phyloP scores from a whole-genome alignment of 1,284 basidiomycete genomes.

The Laetiporus sulphureus region DNA sequence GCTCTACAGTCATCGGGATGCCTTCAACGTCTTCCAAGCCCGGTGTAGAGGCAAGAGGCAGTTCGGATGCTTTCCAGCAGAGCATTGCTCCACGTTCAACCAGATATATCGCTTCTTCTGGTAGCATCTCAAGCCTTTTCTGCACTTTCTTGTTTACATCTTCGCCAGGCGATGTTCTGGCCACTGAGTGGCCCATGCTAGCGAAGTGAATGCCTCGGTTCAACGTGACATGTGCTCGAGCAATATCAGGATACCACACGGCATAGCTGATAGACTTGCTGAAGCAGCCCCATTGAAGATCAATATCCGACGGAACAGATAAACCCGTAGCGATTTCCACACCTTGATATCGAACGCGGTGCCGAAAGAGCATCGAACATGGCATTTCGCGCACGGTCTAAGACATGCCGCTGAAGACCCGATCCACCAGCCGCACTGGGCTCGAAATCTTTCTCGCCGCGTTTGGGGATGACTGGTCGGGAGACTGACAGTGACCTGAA shows the following conservation, averaged over 20 bases:
- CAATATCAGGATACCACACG: constrained; percentile 62
- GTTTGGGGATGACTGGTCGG: constrained; percentile 71
- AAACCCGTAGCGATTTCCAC: constrained; percentile 13
- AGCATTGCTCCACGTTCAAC: constrained; percentile 85
- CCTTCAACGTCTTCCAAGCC: constrained; percentile 44
- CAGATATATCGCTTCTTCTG: constrained; percentile 92
- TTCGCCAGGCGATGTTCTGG: constrained; percentile 29
- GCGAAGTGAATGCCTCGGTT: constrained; percentile 75
- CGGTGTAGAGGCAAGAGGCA: constrained; percentile 17
- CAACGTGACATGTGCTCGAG: constrained; percentile 60
- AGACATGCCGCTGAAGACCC: constrained; percentile 72
- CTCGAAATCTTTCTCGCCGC: constrained; percentile 96
- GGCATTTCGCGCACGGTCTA: constrained; percentile 67
- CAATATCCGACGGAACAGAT: no score
- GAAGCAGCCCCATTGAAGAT: constrained; percentile 7
- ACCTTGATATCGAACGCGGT: constrained; percentile 72
- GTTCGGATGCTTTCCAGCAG: constrained; percentile 57
- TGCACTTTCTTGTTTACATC: constrained; percentile 34
- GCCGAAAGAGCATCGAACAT: constrained; percentile 80
- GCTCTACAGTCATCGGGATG: constrained; percentile 84
- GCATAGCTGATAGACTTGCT: constrained; percentile 74
- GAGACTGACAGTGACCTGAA: constrained; percentile 14
- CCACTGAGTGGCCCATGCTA: constrained; percentile 69
- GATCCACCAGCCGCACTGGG: constrained; percentile 70
- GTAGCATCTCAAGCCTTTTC: constrained; percentile 78